Evolutionary conservation across 345 rosid species (phyloP), one percentile per base, ranked within the genome.

Genomic region (Euphorbia pulcherrima): DNA sequence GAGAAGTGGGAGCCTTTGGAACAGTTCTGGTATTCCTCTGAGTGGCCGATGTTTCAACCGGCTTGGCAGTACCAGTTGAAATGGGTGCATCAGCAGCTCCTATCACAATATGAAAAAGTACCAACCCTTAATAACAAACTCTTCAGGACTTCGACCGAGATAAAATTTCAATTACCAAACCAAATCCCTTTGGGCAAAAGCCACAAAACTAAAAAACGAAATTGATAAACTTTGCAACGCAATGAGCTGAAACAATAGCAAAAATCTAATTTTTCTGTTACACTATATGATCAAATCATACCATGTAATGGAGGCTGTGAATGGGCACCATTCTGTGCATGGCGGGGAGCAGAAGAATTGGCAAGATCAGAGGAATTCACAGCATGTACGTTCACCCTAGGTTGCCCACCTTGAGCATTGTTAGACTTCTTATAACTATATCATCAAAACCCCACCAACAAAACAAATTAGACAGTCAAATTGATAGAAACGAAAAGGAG

Each of bases 1-100:
- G 97, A 82, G 97, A 84, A 78, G 92, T 74, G 54, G 93, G 90
- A 83, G 85, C 90, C 81, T 95, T 92, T 0, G 97, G 93, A 79
- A 86, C 76, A 81, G 79, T 75, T 74, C 76, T 84, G 68, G 53
- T 48, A 75, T 71, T 78, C 74, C 82, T 79, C 71, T 79, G 83
- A 57, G 79, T 18, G 60, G 77, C 39, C 16, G 83, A 13, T 12
- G 74, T 44, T 73, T 86, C 96, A 62, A 68, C 68, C 60, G 81
- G 79, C 82, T 77, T 86, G 60, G 80, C 46, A 39, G 65, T 47
- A 65, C 76, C 68, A 30, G 80, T 68, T 58, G 73, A 68, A 75
- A 55, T 77, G 10, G 83, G 83, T 18, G 72, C 83, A 78, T 82
- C 85, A 64, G 90, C 47, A 55, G 67, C 72, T 75, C 84, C 93